These are phyloP conservation scores for Lasiodiplodia theobromae DNA, from an alignment of 2,329 filamentous ascomycete species.

Conservation along the genomic window DNA sequence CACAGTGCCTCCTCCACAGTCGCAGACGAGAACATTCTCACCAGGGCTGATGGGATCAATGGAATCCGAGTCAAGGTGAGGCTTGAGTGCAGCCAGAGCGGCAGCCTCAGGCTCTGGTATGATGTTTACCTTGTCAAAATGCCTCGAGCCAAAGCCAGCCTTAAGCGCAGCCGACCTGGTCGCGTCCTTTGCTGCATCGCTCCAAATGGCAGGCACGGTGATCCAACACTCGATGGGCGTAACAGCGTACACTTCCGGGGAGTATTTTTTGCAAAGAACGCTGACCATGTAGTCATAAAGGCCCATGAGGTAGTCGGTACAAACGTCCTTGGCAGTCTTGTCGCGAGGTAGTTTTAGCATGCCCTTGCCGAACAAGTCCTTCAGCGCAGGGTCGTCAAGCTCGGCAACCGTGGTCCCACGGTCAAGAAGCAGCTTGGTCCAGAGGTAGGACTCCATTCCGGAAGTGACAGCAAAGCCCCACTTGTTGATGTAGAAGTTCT, in stretches of 20 bases:
- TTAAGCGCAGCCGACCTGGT: slow-evolving; percentile 33
- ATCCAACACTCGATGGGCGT: slow-evolving; percentile 37
- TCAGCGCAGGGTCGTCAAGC: slow-evolving; percentile 32
- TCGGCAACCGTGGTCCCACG: slow-evolving; percentile 1
- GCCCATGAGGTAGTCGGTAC: slow-evolving; percentile 27
- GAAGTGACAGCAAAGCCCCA: slow-evolving; percentile 31
- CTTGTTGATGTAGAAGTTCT: background rate
- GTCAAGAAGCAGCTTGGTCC: slow-evolving; percentile 34
- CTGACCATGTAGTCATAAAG: slow-evolving; percentile 12
- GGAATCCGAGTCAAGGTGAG: background rate
- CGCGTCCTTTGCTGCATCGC: slow-evolving; percentile 34
- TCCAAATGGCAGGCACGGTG: slow-evolving; percentile 39
- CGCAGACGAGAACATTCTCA: slow-evolving; percentile 36
- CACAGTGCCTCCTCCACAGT: slow-evolving; percentile 41
- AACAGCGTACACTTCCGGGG: background rate
- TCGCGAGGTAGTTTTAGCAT: slow-evolving; percentile 29
- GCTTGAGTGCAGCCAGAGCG: slow-evolving; percentile 30
- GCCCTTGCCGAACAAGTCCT: slow-evolving; percentile 23
- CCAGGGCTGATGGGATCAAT: slow-evolving; percentile 12
- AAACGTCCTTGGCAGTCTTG: slow-evolving; percentile 30
- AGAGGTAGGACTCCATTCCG: slow-evolving; percentile 31
- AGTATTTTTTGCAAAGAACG: slow-evolving; percentile 12
- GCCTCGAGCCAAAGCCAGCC: slow-evolving; percentile 35
- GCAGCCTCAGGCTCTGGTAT: slow-evolving; percentile 40
- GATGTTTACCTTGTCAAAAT: slow-evolving; percentile 35